phyloP scores from a whole-genome alignment of 2,329 filamentous ascomycete species.

The Aquanectria penicillioides region DNA sequence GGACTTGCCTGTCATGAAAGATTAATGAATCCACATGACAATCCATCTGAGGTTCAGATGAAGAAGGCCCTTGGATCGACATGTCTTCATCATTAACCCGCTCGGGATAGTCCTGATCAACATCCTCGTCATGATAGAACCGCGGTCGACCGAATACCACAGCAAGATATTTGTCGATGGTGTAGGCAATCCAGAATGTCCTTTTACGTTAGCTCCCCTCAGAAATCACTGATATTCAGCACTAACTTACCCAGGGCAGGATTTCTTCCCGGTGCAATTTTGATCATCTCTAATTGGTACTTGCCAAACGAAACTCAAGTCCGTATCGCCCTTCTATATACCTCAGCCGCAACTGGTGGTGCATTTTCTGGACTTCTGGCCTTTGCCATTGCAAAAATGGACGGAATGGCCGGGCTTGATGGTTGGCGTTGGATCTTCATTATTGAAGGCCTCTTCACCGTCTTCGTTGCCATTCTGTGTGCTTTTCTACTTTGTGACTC shows the following conservation, averaged over 20 bases:
- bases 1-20: constrained; percentile 51
- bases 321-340: constrained; percentile 49
- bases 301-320: constrained; percentile 43
- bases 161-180: constrained; percentile 69
- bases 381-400: constrained; percentile 56
- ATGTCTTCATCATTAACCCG: constrained; percentile 66
- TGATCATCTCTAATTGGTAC: constrained; percentile 48
- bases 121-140: constrained; percentile 69
- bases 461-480: constrained; percentile 50
- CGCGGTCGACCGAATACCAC: constrained; percentile 70
- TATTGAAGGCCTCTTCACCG: constrained; percentile 58
- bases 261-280: constrained; percentile 45
- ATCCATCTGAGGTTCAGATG: constrained; percentile 46
- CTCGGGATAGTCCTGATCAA: constrained; percentile 67
- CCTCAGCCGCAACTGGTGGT: constrained; percentile 49
- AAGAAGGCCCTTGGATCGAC: constrained; percentile 50
- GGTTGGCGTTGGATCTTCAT: constrained; percentile 66
- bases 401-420: constrained; percentile 53
- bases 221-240: too few species aligned
- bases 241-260: constrained; percentile 39
- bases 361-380: constrained; percentile 59
- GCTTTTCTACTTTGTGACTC: constrained; percentile 59
- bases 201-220: constrained; percentile 64
- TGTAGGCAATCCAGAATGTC: constrained; percentile 70
- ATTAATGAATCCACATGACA: constrained; percentile 59